These are phyloP conservation scores for Alloteropsis semialata DNA, from an alignment of 176 grass and related monocot genomes.

Conservation along the genomic window DNA sequence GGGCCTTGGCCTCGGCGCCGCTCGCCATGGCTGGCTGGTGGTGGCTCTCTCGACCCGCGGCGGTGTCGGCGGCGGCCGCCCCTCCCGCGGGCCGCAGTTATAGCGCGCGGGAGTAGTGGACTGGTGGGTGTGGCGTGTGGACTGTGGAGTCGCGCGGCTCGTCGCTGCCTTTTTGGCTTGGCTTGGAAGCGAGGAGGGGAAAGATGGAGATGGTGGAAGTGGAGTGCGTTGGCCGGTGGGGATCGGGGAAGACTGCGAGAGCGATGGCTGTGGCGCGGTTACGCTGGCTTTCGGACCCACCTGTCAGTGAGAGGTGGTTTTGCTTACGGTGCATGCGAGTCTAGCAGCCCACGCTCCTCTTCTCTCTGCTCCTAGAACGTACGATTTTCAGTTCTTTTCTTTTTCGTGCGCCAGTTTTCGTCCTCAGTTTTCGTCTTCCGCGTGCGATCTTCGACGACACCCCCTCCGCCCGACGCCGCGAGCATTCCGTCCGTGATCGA, in stretches of 20 bases:
- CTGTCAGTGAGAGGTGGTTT: neutral
- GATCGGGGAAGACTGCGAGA: neutral
- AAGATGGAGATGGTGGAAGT: neutral
- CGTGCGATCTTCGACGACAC: no score
- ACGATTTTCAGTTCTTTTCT: no score
- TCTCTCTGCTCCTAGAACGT: no score
- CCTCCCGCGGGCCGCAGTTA: neutral
- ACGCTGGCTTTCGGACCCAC: slow-evolving; percentile 3
- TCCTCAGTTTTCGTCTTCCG: no score
- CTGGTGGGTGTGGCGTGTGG: slow-evolving; percentile 1
- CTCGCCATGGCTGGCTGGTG: slow-evolving; percentile 27
- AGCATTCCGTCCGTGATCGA: no score
- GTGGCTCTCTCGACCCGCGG: neutral
- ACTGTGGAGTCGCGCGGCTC: neutral
- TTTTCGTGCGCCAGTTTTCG: no score
- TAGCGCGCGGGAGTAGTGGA: slow-evolving; percentile 35
- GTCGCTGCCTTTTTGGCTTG: slow-evolving; percentile 14
- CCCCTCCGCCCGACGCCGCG: no score
- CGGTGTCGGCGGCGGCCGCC: neutral
- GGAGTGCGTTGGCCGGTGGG: slow-evolving; percentile 3
- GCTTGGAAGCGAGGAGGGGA: slow-evolving; percentile 43
- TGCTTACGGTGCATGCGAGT: no score
- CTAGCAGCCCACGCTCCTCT: no score
- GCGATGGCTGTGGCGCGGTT: neutral
- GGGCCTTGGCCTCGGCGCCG: slow-evolving; percentile 35